Evolutionary conservation across 2,329 filamentous ascomycete genomes (phyloP), one percentile per base, ranked within the genome.

Genomic region (Colletotrichum liaoningense): DNA sequence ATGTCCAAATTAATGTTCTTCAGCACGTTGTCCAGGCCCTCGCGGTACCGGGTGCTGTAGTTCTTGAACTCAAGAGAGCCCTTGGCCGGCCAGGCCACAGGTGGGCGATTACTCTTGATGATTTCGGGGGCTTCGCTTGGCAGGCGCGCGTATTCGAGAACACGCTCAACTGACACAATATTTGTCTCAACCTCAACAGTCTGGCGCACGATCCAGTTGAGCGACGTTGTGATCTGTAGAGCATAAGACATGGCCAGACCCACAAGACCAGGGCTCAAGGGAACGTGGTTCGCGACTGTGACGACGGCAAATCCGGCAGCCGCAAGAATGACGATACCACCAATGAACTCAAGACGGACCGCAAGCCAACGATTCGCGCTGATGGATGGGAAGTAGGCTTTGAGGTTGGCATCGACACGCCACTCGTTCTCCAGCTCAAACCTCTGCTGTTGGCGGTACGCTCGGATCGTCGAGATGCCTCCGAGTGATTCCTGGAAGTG

Each of bases 161-260:
- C 95, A 80, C 97, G 93, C 88, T 99, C 97, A 49, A 99, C 97
- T 11, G 96, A 98, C 58, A 99, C 96, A 79, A 99, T 99, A 84
- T 99, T 99, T n/a, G 96, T 98, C 87, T 99, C 97, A n/a, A 99
- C 97, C 83, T 99, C 97, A 42, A 99, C 97, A 0, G 95, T 98
- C 84, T 99, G 97, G 72, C 97, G 92, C 64, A 99, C 97, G 79
- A 99, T 98, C 97, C 97, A 99, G 86, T 98, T 99, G 79, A 99
- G 89, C 46, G 95, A 98, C 77, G 96, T 94, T 1, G 97, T 99
- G 80, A 99, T 98, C 85, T 98, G 95, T 75, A 99, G 89, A 52
- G 95, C 97, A 84, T 98, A 98, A 59, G 96, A 98, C 95, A 99
- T 98, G 76, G 94, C 92, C 79, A 99, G 87, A 86, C 97, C 97